Base-by-base conservation (phyloP, 75 land plant species). In the Cunninghamia lanceolata region DNA sequence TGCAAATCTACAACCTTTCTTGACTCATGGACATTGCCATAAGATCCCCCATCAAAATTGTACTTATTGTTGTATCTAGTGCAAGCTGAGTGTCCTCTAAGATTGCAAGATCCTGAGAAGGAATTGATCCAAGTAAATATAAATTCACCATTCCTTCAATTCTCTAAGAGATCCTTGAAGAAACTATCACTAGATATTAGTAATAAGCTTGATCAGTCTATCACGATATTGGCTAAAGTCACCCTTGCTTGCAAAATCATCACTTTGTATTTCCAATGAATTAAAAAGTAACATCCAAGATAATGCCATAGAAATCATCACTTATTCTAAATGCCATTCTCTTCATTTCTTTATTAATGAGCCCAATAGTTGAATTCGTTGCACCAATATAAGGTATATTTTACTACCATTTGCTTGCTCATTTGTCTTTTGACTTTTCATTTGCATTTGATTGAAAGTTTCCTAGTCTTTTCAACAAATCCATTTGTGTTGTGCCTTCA, bases 1-100 rank as follows among this genome's bases (percentile, higher is more conserved):
- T 86, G 84, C 99, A 98, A 19, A 98, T 94, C 85, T 98, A 97
- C 74, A 96, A 89, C 86, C 99, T 92, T 77, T 95, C 93, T 87
- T 92, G 89, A 36, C 93, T 89, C 71, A 89, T 91, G 45, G 70
- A 86, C 82, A 86, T 89, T 87, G 92, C 85, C 38, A 90, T 78
- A 63, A 92, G 92, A 63, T 42, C 90, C 86, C 78, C 89, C 93
- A 86, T 93, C 96, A 91, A 95, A 87, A 94, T 79, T 75, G 92
- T 85, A 87, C 82, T 85, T 42, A 93, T 87, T 56, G 96, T 92
- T 85, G 91, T 93, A 82, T 97, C 99, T 46, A 97, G 86, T 15
- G 90, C 91, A 76, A 90, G 63, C 53, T 93, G 96, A 82, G 94
- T 93, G 91, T 94, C 92, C 86, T 97, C 96, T 85, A 97, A 78